phyloP scores from a whole-genome alignment of 768 basidiomycete species.

The Neoboletus subvelutipes region DNA sequence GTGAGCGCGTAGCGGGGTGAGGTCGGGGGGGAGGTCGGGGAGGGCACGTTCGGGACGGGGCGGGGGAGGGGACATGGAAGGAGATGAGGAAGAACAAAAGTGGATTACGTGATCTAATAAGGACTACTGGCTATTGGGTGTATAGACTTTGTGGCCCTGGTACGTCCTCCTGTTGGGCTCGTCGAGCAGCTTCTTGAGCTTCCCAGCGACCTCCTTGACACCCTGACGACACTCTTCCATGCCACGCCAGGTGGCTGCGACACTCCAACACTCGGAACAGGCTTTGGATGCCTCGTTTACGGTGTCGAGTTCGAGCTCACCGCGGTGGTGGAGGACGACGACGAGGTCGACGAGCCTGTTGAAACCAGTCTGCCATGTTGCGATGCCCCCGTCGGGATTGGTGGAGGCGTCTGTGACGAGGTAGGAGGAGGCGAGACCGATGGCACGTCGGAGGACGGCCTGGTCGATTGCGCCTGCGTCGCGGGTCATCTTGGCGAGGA shows the following conservation, averaged over 20 bases:
- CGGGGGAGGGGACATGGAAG: background rate
- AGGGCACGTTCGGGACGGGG: slow-evolving; percentile 9
- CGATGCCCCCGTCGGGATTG: slow-evolving; percentile 53
- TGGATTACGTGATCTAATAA: slow-evolving; percentile 16
- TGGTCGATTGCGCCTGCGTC: slow-evolving; percentile 56
- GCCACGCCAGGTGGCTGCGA: slow-evolving; percentile 65
- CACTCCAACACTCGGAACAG: slow-evolving; percentile 82
- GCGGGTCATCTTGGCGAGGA: slow-evolving; percentile 52
- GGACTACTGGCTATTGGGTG: slow-evolving; percentile 22
- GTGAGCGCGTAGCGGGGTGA: slow-evolving; percentile 90
- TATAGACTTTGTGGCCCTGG: slow-evolving; percentile 33
- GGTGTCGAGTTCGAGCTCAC: slow-evolving; percentile 76
- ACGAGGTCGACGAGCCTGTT: slow-evolving; percentile 69
- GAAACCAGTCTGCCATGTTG: slow-evolving; percentile 67
- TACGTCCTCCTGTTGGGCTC: slow-evolving; percentile 34
- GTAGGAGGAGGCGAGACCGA: slow-evolving; percentile 75
- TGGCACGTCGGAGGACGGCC: slow-evolving; percentile 55
- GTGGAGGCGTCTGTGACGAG: slow-evolving; percentile 72
- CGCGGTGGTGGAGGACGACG: slow-evolving; percentile 62
- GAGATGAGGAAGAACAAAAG: background rate
- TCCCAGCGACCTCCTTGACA: slow-evolving; percentile 58
- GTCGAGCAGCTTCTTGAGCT: slow-evolving; percentile 51
- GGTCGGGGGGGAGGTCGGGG: slow-evolving; percentile 18
- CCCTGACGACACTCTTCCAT: slow-evolving; percentile 62
- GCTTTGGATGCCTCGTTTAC: slow-evolving; percentile 57